Evolutionary conservation across 2,329 filamentous ascomycete genomes (phyloP).

Genomic region (Pseudomassariella vexata): DNA sequence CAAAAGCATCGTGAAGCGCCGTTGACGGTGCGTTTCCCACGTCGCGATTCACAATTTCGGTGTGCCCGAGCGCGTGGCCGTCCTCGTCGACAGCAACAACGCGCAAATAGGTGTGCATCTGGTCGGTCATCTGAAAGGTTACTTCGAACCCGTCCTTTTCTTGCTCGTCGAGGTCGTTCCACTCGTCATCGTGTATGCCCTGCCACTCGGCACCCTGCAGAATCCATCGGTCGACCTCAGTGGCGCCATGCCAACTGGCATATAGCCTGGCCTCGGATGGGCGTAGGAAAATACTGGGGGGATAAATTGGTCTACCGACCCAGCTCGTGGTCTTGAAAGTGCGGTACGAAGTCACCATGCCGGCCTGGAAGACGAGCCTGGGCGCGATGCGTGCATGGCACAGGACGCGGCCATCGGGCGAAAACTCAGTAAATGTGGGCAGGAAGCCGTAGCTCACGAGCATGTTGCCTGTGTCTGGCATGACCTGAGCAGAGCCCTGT

Average conservation of each 20-base stretch:
- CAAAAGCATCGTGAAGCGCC: no score
- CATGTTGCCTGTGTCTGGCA: constrained; percentile 42
- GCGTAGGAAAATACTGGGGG: constrained; percentile 11
- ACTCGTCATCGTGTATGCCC: no score
- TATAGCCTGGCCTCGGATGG: no score
- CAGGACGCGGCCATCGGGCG: constrained; percentile 38
- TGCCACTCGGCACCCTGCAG: no score
- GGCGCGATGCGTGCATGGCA: constrained; percentile 36
- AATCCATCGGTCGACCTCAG: constrained; percentile 25
- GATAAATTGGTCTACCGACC: constrained; percentile 23
- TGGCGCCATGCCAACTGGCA: constrained; percentile 45
- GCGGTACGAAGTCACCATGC: constrained; percentile 41
- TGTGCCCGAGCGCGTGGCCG: no score
- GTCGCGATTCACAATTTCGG: no score
- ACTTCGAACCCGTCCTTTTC: no score
- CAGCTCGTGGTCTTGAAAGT: constrained; percentile 46
- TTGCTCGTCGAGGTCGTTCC: no score
- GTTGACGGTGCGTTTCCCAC: no score
- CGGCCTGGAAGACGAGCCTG: constrained; percentile 34
- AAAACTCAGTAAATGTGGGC: constrained; percentile 41
- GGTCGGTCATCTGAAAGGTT: no score
- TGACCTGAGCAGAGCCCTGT: constrained; percentile 46
- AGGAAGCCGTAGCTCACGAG: constrained; percentile 52
- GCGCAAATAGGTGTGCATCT: no score
- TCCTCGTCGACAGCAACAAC: no score